Conservation (phyloP, 306 rosid genomes). For the Trichosanthes cucumerina region DNA sequence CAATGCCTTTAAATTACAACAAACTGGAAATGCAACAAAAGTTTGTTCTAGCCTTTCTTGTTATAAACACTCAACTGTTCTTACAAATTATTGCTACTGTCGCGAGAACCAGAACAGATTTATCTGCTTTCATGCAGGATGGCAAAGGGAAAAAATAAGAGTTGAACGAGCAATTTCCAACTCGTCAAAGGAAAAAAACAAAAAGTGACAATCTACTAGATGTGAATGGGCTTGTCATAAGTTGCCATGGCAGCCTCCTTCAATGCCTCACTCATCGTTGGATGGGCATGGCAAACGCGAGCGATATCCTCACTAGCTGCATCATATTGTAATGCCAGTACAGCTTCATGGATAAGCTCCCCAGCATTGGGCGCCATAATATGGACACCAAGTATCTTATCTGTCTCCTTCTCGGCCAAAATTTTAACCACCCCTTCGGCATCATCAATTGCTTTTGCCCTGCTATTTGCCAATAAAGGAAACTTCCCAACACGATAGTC, state of each 20-base stretch:
- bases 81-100: neutral
- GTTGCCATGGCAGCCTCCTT: slow-evolving; percentile 99
- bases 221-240: slow-evolving; percentile 95
- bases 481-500: slow-evolving; percentile 83
- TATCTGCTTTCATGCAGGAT: neutral
- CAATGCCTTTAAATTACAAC: neutral
- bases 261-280: slow-evolving; percentile 93
- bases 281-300: slow-evolving; percentile 98
- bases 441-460: slow-evolving; percentile 92
- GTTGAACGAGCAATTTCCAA: neutral
- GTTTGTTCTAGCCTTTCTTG: neutral
- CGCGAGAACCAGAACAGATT: neutral
- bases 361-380: slow-evolving; percentile 96
- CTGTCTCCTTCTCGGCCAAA: slow-evolving; percentile 82
- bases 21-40: neutral
- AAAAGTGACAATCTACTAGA: neutral
- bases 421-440: slow-evolving; percentile 94
- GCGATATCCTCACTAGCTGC: slow-evolving; percentile 95
- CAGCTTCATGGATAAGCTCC: slow-evolving; percentile 95
- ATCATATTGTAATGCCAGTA: slow-evolving; percentile 68
- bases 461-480: slow-evolving; percentile 86
- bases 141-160: neutral
- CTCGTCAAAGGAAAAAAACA: neutral
- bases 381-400: slow-evolving; percentile 92
- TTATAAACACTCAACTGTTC: neutral